Percentiles rank a stretch among this genome's conserved stretches.
These are phyloP conservation scores for Backusella tuberculispora DNA, from an alignment of 192 early-diverging fungal species.

Conservation along the genomic window DNA sequence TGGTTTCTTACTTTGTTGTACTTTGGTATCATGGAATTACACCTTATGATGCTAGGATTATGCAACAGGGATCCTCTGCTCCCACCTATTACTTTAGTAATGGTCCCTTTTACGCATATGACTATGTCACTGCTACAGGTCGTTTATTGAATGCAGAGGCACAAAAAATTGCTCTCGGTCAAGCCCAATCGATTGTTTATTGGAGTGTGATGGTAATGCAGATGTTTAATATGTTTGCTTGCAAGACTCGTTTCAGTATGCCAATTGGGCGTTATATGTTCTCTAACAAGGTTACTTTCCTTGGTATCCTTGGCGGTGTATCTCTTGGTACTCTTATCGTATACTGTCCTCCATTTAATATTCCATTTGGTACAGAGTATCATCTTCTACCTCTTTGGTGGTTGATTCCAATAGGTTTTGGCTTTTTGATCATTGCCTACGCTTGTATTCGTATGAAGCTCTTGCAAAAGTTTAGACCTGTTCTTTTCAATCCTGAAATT, in stretches of 20 bases:
- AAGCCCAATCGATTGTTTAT: constrained; percentile 83
- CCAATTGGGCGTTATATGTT: constrained; percentile 86
- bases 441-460: constrained; percentile 66
- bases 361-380: constrained; percentile 72
- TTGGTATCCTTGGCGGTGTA: constrained; percentile 70
- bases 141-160: constrained; percentile 45
- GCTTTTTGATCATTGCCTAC: constrained; percentile 78
- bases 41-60: constrained; percentile 57
- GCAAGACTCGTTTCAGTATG: constrained; percentile 69
- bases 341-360: constrained; percentile 81
- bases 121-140: constrained; percentile 43
- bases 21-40: constrained; percentile 68
- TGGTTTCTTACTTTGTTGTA: constrained; percentile 81
- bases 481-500: constrained; percentile 75
- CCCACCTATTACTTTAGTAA: constrained; percentile 51
- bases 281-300: constrained; percentile 73
- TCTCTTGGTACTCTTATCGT: constrained; percentile 74
- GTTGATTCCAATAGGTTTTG: constrained; percentile 86
- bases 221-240: constrained; percentile 95
- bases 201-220: constrained; percentile 86
- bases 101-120: constrained; percentile 46
- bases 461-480: constrained; percentile 63
- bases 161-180: constrained; percentile 72
- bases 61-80: constrained; percentile 54
- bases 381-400: constrained; percentile 70